Conservation (phyloP, 495 filamentous ascomycete species). For the Penicillium cinerascens region DNA sequence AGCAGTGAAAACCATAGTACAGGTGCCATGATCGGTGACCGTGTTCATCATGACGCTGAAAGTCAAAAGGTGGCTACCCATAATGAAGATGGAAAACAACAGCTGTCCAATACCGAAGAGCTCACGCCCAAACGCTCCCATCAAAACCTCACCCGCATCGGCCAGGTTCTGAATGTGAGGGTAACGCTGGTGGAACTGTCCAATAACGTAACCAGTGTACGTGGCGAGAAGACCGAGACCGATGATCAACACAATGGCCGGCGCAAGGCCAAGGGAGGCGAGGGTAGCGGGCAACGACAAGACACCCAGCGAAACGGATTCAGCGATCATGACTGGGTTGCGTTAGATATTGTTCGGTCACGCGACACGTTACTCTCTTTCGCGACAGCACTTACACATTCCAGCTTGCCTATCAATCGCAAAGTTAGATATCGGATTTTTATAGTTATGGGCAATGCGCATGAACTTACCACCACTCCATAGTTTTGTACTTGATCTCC, state of each 20-base stretch:
- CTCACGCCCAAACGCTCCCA: constrained; percentile 60
- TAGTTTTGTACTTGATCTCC: constrained; percentile 41
- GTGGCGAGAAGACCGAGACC: constrained; percentile 63
- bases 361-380: neutral
- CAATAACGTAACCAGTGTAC: constrained; percentile 34
- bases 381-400: constrained; percentile 21
- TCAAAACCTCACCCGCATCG: constrained; percentile 67
- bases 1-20: constrained; percentile 64
- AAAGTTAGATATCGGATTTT: neutral
- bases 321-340: constrained; percentile 54
- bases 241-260: constrained; percentile 51
- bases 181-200: constrained; percentile 31
- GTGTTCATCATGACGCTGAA: constrained; percentile 64
- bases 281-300: constrained; percentile 58
- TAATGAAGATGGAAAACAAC: constrained; percentile 68
- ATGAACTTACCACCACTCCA: constrained; percentile 40
- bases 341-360: constrained; percentile 2
- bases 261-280: constrained; percentile 56
- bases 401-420: constrained; percentile 21
- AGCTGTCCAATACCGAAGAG: constrained; percentile 59
- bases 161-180: constrained; percentile 63
- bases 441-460: neutral
- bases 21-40: constrained; percentile 60
- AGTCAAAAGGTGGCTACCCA: constrained; percentile 70
- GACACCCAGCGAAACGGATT: constrained; percentile 60